Base-by-base conservation (phyloP, 108 stramenopile species). In the Ochromonas danica region DNA sequence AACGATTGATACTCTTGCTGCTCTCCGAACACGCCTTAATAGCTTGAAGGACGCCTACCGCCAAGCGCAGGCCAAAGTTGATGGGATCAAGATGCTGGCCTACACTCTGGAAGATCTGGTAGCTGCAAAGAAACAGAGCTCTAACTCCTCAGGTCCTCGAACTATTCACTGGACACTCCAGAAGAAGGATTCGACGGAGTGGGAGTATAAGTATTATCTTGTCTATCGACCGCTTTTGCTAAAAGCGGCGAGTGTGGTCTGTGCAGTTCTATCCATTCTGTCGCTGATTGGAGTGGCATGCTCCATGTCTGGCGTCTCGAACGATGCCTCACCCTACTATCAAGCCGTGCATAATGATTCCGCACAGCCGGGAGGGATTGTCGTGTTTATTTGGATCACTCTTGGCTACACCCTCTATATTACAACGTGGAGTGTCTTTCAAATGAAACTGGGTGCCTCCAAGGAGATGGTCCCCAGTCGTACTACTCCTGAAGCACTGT, bases 1-100 rank as follows among this genome's bases (percentile, higher is more conserved):
- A 6, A 75, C 72, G 10, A 75, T 75, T 36, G 51, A 75, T 25
- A 57, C 72, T 27, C 72, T 75, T 6, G 72, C 72, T 10, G 25
- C 3, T 33, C 40, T 75, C 3, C 72, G 72, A 6, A 57, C 72
- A 31, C 40, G 40, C 17, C 27, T 75, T 6, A 57, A 57, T 25
- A 36, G 3, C 14, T 6, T 14, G 40, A 75, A 75, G 40, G 51
- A 75, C 40, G 14, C 10, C 3, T 75, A 57, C 31, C 3, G 38
- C 3, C 6, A 35, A 33, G 3, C 45, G 30, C 72, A 75, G 31
- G 72, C n/a, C 3, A 75, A 75, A 36, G 72, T 75, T 31, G 72
- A 75, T 6, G 72, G 17, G 10, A 60, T 33, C 3, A 75, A 75
- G 40, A 42, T 57, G 36, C 43, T 57, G 14, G 72, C 72, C 28